Conservation (phyloP, 495 filamentous ascomycete genomes). For the Penicillium bialowiezense region DNA sequence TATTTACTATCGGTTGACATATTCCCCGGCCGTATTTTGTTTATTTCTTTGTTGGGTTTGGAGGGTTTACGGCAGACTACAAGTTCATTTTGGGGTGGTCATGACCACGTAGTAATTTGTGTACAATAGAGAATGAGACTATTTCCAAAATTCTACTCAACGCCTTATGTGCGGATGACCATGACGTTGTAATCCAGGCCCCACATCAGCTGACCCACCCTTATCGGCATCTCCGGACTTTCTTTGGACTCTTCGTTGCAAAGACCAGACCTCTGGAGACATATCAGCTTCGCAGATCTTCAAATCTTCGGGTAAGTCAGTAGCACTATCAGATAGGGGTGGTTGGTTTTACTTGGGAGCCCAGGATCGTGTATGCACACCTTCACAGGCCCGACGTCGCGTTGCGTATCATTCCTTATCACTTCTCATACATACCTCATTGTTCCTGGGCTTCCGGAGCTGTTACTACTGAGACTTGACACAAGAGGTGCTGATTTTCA, state of each 20-base stretch:
- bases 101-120: conserved; percentile 29
- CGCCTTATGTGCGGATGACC: conserved; percentile 1
- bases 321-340: not conserved
- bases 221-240: conserved; percentile 7
- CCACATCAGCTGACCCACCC: conserved; percentile 9
- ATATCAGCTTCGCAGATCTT: too few species aligned
- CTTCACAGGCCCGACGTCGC: not conserved
- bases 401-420: conserved; percentile 4
- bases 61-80: conserved; percentile 12
- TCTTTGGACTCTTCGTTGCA: not conserved
- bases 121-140: conserved; percentile 31
- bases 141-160: conserved; percentile 5
- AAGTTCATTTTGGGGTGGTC: conserved; percentile 10
- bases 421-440: conserved; percentile 8
- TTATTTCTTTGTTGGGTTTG: conserved; percentile 17
- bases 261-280: too few species aligned
- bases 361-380: too few species aligned
- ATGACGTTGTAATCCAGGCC: not conserved
- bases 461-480: not conserved
- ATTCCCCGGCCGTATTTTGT: conserved; percentile 23
- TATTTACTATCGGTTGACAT: conserved; percentile 37
- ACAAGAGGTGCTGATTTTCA: not conserved
- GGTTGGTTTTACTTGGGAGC: too few species aligned
- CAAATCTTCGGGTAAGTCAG: too few species aligned
- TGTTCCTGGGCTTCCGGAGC: conserved; percentile 4